phyloP scores from a whole-genome alignment of 2,329 filamentous ascomycete species.

The Ascochyta fabae region DNA sequence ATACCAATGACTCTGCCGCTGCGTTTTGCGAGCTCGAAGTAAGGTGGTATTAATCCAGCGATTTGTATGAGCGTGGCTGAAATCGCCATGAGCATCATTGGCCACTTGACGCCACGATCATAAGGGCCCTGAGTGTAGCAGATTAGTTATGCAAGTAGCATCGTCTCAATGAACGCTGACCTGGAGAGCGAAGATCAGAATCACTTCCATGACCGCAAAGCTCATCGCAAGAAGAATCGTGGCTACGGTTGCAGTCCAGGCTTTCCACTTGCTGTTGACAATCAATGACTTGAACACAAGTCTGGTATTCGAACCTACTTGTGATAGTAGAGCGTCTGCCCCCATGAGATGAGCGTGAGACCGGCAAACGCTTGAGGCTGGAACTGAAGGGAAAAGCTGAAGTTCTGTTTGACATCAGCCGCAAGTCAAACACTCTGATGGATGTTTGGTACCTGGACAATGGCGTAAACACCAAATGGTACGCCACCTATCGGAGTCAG shows the following conservation, averaged over 20 bases:
- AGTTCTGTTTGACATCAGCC: slow-evolving; percentile 51
- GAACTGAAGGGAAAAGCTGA: slow-evolving; percentile 62
- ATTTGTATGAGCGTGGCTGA: slow-evolving; percentile 64
- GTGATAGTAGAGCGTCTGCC: slow-evolving; percentile 60
- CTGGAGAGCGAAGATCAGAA: slow-evolving; percentile 64
- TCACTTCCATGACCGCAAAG: slow-evolving; percentile 62
- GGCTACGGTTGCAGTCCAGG: slow-evolving; percentile 55
- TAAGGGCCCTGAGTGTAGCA: slow-evolving; percentile 58
- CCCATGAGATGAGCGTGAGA: slow-evolving; percentile 59
- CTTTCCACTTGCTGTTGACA: slow-evolving; percentile 52
- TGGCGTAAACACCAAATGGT: slow-evolving; percentile 60
- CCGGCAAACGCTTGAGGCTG: slow-evolving; percentile 62
- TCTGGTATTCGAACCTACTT: slow-evolving; percentile 43
- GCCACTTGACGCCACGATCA: slow-evolving; percentile 59
- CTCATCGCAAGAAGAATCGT: slow-evolving; percentile 50
- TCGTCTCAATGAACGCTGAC: slow-evolving; percentile 45
- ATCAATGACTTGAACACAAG: slow-evolving; percentile 2
- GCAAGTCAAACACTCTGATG: background rate
- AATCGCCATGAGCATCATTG: slow-evolving; percentile 63
- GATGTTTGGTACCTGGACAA: slow-evolving; percentile 53
- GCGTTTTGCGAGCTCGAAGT: slow-evolving; percentile 67
- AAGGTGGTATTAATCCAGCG: slow-evolving; percentile 65
- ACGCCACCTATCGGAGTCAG: slow-evolving; percentile 43
- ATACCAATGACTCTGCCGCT: slow-evolving; percentile 67
- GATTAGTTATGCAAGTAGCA: background rate